Evolutionary conservation across 176 grass and related monocot species (phyloP).

Genomic region (Dendrocalamus sinicus): DNA sequence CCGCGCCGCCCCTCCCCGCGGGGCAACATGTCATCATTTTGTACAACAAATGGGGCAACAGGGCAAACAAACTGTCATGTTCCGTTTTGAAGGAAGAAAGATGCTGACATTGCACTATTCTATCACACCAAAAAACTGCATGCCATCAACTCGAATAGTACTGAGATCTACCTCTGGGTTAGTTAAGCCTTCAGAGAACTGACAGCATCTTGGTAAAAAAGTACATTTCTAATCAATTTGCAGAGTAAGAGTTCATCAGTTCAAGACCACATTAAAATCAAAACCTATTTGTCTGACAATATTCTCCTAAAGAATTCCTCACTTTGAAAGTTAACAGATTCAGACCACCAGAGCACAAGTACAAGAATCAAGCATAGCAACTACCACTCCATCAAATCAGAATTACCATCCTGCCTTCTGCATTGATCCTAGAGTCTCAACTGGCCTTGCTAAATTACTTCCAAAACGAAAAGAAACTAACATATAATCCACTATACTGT

Average conservation of each 20-base stretch:
- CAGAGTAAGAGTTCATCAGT: neutral
- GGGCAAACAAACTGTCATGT: conserved; percentile 1
- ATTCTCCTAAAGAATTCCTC: neutral
- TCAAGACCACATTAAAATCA: neutral
- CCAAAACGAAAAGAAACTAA: neutral
- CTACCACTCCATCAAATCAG: conserved; percentile 2
- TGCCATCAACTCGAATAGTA: neutral
- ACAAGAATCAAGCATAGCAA: conserved; percentile 7
- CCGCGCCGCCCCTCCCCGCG: too few species aligned
- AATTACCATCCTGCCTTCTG: neutral
- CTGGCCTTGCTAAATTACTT: neutral
- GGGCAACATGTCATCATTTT: conserved; percentile 12
- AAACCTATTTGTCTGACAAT: neutral
- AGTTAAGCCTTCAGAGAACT: neutral
- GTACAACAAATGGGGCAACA: conserved; percentile 8
- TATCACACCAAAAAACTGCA: neutral
- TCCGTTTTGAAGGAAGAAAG: neutral
- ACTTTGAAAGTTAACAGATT: neutral
- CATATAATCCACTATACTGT: neutral
- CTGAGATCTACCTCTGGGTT: conserved; percentile 34
- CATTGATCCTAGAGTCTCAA: neutral
- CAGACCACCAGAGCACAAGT: neutral
- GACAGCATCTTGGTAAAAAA: neutral
- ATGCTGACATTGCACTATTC: conserved; percentile 24
- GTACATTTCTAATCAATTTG: neutral